Percentiles rank a stretch among this genome's conserved stretches.
Conservation (phyloP, 768 basidiomycete species). For the Candolleomyces eurysporus region DNA sequence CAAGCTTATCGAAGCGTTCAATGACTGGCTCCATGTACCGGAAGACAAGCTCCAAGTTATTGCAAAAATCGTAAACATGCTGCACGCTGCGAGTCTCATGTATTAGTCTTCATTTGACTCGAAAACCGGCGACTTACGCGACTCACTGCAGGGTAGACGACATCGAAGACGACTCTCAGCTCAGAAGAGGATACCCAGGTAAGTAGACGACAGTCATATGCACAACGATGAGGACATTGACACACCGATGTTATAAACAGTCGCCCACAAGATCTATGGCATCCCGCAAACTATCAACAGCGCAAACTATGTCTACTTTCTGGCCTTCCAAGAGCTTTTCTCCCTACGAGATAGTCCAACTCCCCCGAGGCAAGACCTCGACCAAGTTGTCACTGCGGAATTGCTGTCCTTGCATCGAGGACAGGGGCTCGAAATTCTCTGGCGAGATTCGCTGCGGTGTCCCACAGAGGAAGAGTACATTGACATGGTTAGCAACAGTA, state of each 20-base stretch:
- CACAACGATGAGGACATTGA: not conserved
- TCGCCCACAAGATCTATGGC: constrained; percentile 95
- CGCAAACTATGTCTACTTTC: constrained; percentile 96
- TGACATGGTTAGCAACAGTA: constrained; percentile 95
- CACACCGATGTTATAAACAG: constrained; percentile 32
- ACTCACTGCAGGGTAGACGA: constrained; percentile 72
- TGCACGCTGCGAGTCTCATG: constrained; percentile 94
- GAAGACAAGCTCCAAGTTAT: constrained; percentile 68
- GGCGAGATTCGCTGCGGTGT: constrained; percentile 88
- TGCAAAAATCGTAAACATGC: constrained; percentile 83
- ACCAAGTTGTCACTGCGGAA: constrained; percentile 72
- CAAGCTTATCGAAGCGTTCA: constrained; percentile 90
- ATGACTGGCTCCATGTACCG: constrained; percentile 86
- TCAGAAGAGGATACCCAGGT: constrained; percentile 85
- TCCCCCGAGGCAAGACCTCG: constrained; percentile 44
- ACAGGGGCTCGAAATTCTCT: constrained; percentile 91
- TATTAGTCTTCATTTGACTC: constrained; percentile 31
- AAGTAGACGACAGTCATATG: not conserved
- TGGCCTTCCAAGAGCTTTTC: constrained; percentile 85
- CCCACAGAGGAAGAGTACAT: constrained; percentile 96
- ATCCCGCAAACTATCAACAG: constrained; percentile 96
- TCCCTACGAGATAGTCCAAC: constrained; percentile 40
- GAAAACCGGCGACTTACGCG: not conserved
- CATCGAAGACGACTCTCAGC: constrained; percentile 88
- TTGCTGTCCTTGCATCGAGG: constrained; percentile 89